Conservation (phyloP, 2,329 filamentous ascomycete genomes). For the Verticillium dahliae region DNA sequence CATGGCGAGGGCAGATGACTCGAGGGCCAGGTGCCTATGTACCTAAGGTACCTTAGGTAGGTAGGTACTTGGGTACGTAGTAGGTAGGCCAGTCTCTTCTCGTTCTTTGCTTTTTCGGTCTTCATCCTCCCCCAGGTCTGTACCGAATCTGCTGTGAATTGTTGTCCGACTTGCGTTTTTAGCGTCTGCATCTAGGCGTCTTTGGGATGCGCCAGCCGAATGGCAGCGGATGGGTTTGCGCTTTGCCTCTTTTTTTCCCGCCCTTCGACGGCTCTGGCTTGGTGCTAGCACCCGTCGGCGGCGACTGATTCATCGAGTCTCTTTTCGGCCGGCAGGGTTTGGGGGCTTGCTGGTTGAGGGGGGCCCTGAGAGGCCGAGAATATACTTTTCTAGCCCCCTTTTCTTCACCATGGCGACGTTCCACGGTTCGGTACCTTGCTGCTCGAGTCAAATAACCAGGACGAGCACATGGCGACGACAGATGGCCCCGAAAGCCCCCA, state of each 20-base stretch:
- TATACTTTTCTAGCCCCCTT: not conserved
- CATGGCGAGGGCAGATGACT: no score
- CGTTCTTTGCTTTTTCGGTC: not conserved
- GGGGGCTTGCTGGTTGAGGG: no score
- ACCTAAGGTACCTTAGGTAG: no score
- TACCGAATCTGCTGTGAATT: no score
- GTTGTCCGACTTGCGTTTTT: no score
- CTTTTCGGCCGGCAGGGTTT: not conserved
- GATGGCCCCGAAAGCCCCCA: no score
- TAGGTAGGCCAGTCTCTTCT: not conserved
- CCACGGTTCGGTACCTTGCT: not conserved
- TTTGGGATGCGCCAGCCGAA: not conserved
- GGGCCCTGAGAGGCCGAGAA: not conserved
- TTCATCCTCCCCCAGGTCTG: not conserved
- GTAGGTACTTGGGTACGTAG: not conserved
- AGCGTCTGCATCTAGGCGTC: no score
- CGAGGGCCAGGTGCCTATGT: no score
- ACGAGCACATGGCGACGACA: no score
- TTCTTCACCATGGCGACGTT: not conserved
- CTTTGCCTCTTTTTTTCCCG: not conserved
- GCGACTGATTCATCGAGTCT: not conserved
- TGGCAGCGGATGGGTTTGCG: not conserved
- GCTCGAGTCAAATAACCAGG: not conserved
- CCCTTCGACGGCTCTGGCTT: not conserved
- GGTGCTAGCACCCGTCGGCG: not conserved